Evolutionary conservation across 805 yeast genomes (phyloP), one percentile per base, ranked within the genome.

Genomic region (Wickerhamomyces ciferrii): DNA sequence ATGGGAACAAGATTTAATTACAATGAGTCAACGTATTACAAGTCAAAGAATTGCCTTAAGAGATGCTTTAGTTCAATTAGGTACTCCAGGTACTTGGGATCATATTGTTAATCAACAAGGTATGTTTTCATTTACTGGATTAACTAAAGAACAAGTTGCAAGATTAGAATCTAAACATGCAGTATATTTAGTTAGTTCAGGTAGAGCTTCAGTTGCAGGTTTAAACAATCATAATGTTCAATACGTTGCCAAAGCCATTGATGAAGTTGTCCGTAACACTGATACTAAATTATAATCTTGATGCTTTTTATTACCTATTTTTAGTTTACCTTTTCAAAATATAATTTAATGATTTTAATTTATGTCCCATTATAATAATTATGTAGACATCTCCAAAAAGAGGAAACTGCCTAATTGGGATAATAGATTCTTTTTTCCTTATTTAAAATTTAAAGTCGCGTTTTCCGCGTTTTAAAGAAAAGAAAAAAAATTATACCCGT

Each of bases 71-170:
- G 76, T 75, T 43, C 66, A 68, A 44, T 78, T 87, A 51, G 69
- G 70, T 20, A 89, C 98, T 21, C 96, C 96, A 27, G 97, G 96
- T 42, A 78, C 74, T 58, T 92, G 98, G 98, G 85, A 81, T 55
- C 98, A 92, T 69, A 87, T 92, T 59, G 84, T 82, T 41, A 73
- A 75, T 53, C 99, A 94, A 73, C 85, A 87, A 51, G 99, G 99
- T 58, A 92, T 92, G 98, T 92, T 92, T 66, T 89, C 96, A 32
- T 92, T 83, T 71, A 92, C 98, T 27, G 99, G 97, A 2, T 76
- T 92, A 57, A 68, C 76, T 6, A 71, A 84, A 25, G 84, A 78
- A 29, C 92, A 88, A 80, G 96, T 86, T 46, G 76, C 75, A 43
- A 76, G 86, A 54, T 74, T 91, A 51, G 96, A 88, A 59, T 63